Evolutionary conservation across 2,329 filamentous ascomycete species (phyloP), one percentile per base, ranked within the genome.

Genomic region (Alternaria postmessia): DNA sequence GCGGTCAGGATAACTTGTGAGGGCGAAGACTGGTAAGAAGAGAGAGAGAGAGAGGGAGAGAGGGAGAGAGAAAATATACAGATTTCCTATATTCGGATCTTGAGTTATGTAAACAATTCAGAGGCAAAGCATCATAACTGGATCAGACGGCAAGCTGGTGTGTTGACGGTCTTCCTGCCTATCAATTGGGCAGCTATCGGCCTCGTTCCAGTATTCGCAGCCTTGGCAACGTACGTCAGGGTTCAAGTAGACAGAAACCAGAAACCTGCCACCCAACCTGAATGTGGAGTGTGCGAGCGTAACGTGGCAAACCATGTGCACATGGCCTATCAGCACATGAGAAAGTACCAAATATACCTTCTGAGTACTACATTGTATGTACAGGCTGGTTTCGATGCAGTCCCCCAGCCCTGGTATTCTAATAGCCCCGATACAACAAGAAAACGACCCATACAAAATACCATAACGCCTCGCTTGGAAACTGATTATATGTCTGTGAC

Each of bases 151-250:
- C 54, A 57, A n/a, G 5, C 26, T 54, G 54, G 47, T 39, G 44
- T 30, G 30, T 11, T 3, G 38, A 58, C 46, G 38, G 48, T 51
- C 14, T 47, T 34, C 24, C 34, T 32, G 38, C 18, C 38, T 14
- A 26, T 41, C 41, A 28, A 36, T 36, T 36, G 46, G 46, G 30
- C 46, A 41, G 43, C 20, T 18, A 26, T 49, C n/a, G 22, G 44
- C 38, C 36, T 56, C 12, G 44, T 60, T 62, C 53, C 51, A 49
- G 55, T 51, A 49, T 47, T 54, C 42, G 24, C 41, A 12, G 20
- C 5, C 65, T 67, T 67, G 65, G 64, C 66, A 42, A 51, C 55
- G 54, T 70, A 69, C 64, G 66, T 68, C 66, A 68, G 62, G 47
- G 43, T 34, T 54, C 46, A 36, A 38, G 38, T 44, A 54, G 54